Conservation (phyloP, 1,284 basidiomycete genomes). For the Anthracocystis setariae region DNA sequence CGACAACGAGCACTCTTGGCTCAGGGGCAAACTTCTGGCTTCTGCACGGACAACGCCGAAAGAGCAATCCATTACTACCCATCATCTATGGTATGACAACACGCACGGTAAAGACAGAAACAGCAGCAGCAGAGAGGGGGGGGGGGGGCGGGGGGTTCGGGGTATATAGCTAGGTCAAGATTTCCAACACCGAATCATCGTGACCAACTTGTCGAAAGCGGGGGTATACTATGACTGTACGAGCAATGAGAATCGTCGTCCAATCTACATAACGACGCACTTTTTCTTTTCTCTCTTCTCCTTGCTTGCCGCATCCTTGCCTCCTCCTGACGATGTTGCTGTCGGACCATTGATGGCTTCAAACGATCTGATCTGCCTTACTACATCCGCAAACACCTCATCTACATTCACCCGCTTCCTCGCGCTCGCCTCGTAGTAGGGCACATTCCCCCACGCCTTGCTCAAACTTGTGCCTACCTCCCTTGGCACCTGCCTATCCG, state of each 20-base stretch:
- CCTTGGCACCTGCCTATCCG: slow-evolving; percentile 58
- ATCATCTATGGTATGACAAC: too few relatives aligned
- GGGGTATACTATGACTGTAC: slow-evolving; percentile 5
- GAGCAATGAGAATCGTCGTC: neutral
- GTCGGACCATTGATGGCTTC: slow-evolving; percentile 22
- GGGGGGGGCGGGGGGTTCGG: too few relatives aligned
- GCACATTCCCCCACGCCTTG: slow-evolving; percentile 61
- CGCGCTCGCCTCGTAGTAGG: slow-evolving; percentile 61
- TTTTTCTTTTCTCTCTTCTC: slow-evolving; percentile 51
- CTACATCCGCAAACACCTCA: slow-evolving; percentile 59
- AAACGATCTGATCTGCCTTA: slow-evolving; percentile 56
- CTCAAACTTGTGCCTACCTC: slow-evolving; percentile 62
- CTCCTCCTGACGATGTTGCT: slow-evolving; percentile 6
- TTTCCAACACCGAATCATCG: too few relatives aligned
- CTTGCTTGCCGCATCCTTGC: slow-evolving; percentile 12
- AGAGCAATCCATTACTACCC: too few relatives aligned
- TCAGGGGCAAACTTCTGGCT: too few relatives aligned
- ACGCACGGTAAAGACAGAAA: too few relatives aligned
- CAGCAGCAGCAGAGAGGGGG: too few relatives aligned
- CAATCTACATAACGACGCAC: slow-evolving; percentile 52
- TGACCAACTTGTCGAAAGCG: too few relatives aligned
- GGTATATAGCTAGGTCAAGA: too few relatives aligned
- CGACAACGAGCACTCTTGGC: too few relatives aligned
- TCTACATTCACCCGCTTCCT: slow-evolving; percentile 61
- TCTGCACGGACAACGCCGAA: too few relatives aligned